A percentile compares a stretch with the other conserved stretches of the same genome.
These are phyloP conservation scores for Microsporum audouinii DNA, from an alignment of 2,329 filamentous ascomycete species.

Conservation along the genomic window DNA sequence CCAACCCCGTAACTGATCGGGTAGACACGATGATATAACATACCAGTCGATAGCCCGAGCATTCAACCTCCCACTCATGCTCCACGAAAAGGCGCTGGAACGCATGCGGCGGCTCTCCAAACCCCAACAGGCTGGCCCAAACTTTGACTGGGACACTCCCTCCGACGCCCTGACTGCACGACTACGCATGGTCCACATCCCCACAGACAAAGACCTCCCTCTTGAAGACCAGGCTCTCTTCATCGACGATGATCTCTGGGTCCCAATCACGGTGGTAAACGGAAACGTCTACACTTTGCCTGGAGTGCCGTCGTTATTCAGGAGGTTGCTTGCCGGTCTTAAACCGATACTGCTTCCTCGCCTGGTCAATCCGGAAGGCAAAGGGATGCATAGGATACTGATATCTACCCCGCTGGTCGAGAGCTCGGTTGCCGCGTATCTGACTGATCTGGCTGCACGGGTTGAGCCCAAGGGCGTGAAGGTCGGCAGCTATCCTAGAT, in stretches of 20 bases:
- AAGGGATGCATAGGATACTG: constrained; percentile 64
- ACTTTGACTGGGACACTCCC: constrained; percentile 76
- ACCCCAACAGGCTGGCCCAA: constrained; percentile 57
- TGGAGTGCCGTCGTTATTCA: constrained; percentile 76
- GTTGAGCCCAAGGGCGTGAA: constrained; percentile 71
- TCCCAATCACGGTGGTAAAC: constrained; percentile 78
- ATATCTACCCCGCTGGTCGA: constrained; percentile 82
- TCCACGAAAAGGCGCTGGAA: constrained; percentile 65
- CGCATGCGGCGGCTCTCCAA: constrained; percentile 76
- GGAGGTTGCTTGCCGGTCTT: constrained; percentile 63
- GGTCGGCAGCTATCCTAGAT: constrained; percentile 88
- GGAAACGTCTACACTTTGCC: constrained; percentile 89
- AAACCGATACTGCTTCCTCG: constrained; percentile 60
- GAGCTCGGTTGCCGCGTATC: constrained; percentile 69
- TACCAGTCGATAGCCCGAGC: constrained; percentile 90
- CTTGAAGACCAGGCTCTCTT: constrained; percentile 66
- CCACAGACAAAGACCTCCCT: constrained; percentile 56
- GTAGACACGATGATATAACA: constrained; percentile 91
- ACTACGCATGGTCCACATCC: constrained; percentile 80
- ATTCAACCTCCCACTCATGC: constrained; percentile 61
- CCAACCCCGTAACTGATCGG: not conserved
- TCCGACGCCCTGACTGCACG: constrained; percentile 69
- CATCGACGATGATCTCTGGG: constrained; percentile 72
- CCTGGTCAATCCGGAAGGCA: constrained; percentile 66
- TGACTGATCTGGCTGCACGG: constrained; percentile 65